Evolutionary conservation across 768 basidiomycete genomes (phyloP), one percentile per base, ranked within the genome.

Genomic region (Collybiopsis confluens): DNA sequence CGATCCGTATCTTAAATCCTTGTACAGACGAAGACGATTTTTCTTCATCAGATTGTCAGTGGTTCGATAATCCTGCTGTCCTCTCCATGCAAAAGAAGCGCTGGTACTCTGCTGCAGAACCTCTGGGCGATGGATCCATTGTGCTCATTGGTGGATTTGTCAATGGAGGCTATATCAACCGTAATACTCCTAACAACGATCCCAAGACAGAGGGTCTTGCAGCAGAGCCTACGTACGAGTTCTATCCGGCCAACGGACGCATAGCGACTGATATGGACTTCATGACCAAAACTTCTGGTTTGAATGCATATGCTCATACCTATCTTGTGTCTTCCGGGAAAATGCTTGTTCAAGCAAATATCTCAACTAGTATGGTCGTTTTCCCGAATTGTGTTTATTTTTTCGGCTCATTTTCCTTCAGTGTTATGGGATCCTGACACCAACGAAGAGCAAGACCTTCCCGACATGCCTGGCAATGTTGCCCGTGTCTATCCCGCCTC

Each of bases 401-500:
- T 37, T 51, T 24, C 47, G 59, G 44, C 62, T 55, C 46, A 58
- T 21, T 53, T 52, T 33, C 58, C 48, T 45, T 7, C 18, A 76
- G 75, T 70, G 51, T 62, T 76, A 16, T 78, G 75, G 85, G 79
- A 89, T 55, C 73, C 78, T 38, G 61, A 69, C 4, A 68, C 64
- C 27, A 88, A 89, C 62, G 50, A 65, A 3, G 87, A 90, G 64
- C 83, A 76, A 0, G 70, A 73, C 2, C 76, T 91, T 10, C 89
- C 90, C 2, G 69, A 79, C 57, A 90, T 90, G 88, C 90, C 89
- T 1, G 73, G 74, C 27, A 71, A 75, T 41, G 83, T 95, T 42
- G 82, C 81, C 20, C 86, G 92, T 27, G 88, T 92, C 3, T 95
- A 95, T 63, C 93, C 93, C 8, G 95, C 88, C 0, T 92, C 92